These are phyloP conservation scores for Botryosphaeria dothidea DNA, from an alignment of 2,329 filamentous ascomycete genomes.

Conservation along the genomic window DNA sequence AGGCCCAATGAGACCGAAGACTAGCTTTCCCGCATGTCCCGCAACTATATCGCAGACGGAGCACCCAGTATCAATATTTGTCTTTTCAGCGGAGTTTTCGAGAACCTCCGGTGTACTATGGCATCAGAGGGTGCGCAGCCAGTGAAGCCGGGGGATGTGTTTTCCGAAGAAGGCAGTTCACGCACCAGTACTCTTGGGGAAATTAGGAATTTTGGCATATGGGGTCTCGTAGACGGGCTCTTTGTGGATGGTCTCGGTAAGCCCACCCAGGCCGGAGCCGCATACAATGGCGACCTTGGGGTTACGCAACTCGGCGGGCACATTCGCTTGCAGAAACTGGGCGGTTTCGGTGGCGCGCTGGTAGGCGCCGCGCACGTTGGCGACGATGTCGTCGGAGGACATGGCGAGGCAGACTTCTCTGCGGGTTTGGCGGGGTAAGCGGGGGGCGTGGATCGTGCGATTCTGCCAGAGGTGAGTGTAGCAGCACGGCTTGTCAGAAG, in stretches of 20 bases:
- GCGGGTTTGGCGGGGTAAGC: background rate
- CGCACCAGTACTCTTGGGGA: constrained; percentile 61
- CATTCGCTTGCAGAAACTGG: constrained; percentile 48
- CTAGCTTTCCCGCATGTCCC: constrained; percentile 65
- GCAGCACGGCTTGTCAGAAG: background rate
- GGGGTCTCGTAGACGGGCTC: constrained; percentile 54
- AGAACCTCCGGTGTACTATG: background rate
- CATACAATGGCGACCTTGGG: constrained; percentile 65
- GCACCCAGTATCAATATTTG: background rate
- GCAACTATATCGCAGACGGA: constrained; percentile 41
- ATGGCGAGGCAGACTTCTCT: background rate
- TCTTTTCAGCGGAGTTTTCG: background rate
- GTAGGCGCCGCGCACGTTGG: constrained; percentile 32
- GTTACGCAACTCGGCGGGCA: constrained; percentile 52
- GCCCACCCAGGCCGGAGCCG: constrained; percentile 63
- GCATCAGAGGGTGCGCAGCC: no score
- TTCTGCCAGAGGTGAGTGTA: background rate
- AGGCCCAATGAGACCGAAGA: constrained; percentile 61
- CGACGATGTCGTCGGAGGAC: background rate
- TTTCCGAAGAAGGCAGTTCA: constrained; percentile 9
- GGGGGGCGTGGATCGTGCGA: background rate
- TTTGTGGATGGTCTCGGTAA: constrained; percentile 57
- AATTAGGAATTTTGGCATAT: constrained; percentile 62
- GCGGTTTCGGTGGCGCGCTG: constrained; percentile 52
- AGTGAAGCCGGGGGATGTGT: no score